phyloP scores from a whole-genome alignment of 441 rosid species.

The Capsella rubella region DNA sequence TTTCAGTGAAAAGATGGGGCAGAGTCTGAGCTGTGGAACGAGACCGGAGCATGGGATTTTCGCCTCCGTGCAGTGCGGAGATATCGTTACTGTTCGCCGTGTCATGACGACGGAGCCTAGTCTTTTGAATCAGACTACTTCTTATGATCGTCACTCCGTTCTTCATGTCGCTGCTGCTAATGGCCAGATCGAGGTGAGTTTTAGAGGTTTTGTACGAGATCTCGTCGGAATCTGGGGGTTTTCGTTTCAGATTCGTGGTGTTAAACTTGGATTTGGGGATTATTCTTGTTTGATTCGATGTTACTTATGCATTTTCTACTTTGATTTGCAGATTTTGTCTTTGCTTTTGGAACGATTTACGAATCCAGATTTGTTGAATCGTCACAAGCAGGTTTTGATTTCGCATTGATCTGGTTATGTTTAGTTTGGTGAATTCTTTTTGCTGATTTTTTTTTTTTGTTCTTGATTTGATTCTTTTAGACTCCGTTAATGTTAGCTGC shows the following conservation, averaged over 20 bases:
- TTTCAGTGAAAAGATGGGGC: slow-evolving; percentile 62
- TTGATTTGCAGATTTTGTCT: slow-evolving; percentile 64
- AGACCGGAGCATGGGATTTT: slow-evolving; percentile 72
- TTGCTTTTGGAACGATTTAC: slow-evolving; percentile 72
- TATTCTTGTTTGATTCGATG: not conserved
- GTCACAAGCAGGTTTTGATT: slow-evolving; percentile 81
- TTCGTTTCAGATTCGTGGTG: slow-evolving; percentile 7
- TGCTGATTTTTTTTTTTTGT: not conserved
- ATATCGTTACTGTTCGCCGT: slow-evolving; percentile 52
- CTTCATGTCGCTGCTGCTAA: slow-evolving; percentile 94
- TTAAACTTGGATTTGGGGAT: not conserved
- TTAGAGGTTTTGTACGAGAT: slow-evolving; percentile 4
- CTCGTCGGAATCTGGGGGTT: slow-evolving; percentile 31
- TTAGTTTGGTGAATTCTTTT: slow-evolving; percentile 1
- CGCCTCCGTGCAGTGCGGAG: slow-evolving; percentile 76
- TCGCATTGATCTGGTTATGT: slow-evolving; percentile 19
- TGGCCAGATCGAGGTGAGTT: slow-evolving; percentile 92
- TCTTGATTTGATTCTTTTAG: slow-evolving; percentile 46
- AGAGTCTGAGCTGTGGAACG: slow-evolving; percentile 81
- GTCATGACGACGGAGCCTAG: slow-evolving; percentile 61
- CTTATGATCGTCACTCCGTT: slow-evolving; percentile 80
- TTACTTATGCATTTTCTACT: slow-evolving; percentile 20
- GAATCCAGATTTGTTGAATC: slow-evolving; percentile 86
- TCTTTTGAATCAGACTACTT: slow-evolving; percentile 58
- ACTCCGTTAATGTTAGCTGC: slow-evolving; percentile 98